Base-by-base conservation (phyloP, 2,329 filamentous ascomycete genomes). In the Trichoderma asperellum region DNA sequence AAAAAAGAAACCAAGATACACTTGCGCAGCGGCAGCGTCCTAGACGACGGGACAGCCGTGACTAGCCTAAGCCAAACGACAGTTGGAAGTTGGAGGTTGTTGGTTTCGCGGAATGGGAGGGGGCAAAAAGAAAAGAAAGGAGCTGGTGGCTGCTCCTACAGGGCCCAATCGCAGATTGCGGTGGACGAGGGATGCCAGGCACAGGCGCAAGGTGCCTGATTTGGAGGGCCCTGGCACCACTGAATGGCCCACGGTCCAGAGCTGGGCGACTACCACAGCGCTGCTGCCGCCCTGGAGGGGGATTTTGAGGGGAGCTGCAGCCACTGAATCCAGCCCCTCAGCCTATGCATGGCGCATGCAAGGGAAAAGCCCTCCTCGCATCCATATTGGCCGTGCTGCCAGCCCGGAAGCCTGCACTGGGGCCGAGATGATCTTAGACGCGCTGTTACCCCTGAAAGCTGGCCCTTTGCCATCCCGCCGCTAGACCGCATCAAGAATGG, bases 401-500 rank as follows among this genome's bases (percentile, higher is more conserved):
- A 52, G 14, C 57, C 11, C n/a, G 34, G 55, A 11, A 29, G n/a
- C 21, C 3, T 49, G 18, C 5, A 12, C 55, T 57, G 27, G 60
- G 59, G 18, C 58, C 21, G 24, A 65, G 63, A 24, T 59, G 40
- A 34, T 67, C 27, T 37, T 58, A 11, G 63, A 59, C 55, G 53
- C 63, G 63, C 49, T 10, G 27, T 67, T 67, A 69, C 68, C 68
- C 68, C 68, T 69, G 68, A 69, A 65, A 67, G 55, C 32, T 29
- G n/a, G 12, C 53, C 58, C 56, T 66, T 34, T 52, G 27, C 35
- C 61, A 53, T 69, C 68, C 68, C 68, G 68, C 68, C 68, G 68
- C 68, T 69, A 69, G 55, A 18, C 68, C 56, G 24, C 32, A 56
- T 47, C 11, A 5, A 65, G 68, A 34, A 60, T 60, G n/a, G 58